phyloP scores from a whole-genome alignment of 495 filamentous ascomycete genomes.

The Penicillium parvum region DNA sequence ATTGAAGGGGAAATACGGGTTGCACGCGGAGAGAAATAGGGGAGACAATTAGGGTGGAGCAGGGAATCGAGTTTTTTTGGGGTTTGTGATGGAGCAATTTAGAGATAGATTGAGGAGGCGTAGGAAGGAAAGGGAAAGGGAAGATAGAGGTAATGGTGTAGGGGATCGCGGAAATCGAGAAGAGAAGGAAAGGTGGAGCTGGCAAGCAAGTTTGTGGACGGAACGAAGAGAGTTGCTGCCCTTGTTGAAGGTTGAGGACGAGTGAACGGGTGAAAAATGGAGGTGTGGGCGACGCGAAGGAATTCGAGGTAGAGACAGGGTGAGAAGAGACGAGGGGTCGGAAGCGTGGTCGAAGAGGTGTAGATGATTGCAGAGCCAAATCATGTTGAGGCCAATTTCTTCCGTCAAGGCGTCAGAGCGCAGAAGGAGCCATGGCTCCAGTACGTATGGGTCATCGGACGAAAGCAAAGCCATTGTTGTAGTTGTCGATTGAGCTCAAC shows the following conservation, averaged over 20 bases:
- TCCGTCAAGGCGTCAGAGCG: neutral
- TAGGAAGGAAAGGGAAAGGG: constrained; percentile 3
- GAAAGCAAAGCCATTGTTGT: neutral
- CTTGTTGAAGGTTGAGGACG: constrained; percentile 1
- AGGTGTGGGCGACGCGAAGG: constrained; percentile 1
- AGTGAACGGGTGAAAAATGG: neutral
- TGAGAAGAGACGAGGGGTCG: neutral
- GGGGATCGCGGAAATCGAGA: constrained; percentile 5
- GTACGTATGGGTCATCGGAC: neutral
- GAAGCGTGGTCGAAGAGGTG: neutral
- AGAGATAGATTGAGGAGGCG: neutral
- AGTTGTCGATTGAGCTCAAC: constrained; percentile 21
- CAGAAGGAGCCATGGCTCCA: neutral
- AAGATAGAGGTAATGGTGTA: neutral
- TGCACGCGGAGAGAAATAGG: constrained; percentile 10
- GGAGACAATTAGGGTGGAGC: constrained; percentile 15
- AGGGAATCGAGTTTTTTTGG: constrained; percentile 15
- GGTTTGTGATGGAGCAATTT: constrained; percentile 7
- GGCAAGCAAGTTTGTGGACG: constrained; percentile 4
- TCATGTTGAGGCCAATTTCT: neutral
- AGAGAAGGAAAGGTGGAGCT: constrained; percentile 4
- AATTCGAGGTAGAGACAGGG: constrained; percentile 14
- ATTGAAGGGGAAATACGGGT: constrained; percentile 8
- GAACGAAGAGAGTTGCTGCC: neutral
- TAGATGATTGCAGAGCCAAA: neutral